Evolutionary conservation across 495 filamentous ascomycete genomes (phyloP).

Genomic region (Trichoderma gamsii): DNA sequence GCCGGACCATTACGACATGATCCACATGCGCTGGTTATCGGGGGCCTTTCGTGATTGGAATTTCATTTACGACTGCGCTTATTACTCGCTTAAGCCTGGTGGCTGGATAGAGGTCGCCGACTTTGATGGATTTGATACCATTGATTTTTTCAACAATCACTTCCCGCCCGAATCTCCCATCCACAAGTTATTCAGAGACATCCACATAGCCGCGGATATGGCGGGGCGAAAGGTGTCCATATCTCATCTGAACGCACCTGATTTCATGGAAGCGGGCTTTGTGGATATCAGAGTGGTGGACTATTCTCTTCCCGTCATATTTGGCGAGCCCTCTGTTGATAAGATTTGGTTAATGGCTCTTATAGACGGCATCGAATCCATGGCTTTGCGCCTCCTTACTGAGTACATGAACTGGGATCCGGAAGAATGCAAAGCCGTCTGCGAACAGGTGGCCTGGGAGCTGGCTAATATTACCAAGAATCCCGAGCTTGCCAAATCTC

Average conservation of each 20-base stretch:
- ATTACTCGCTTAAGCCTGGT: slow-evolving; percentile 53
- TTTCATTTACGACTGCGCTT: slow-evolving; percentile 54
- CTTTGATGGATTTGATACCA: slow-evolving; percentile 39
- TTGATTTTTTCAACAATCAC: slow-evolving; percentile 33
- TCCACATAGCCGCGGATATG: slow-evolving; percentile 36
- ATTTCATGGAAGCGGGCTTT: slow-evolving; percentile 54
- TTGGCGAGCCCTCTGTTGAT: slow-evolving; percentile 47
- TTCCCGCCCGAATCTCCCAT: slow-evolving; percentile 36
- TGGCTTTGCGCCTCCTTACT: slow-evolving; percentile 55
- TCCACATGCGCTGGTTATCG: slow-evolving; percentile 58
- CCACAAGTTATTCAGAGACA: slow-evolving; percentile 28
- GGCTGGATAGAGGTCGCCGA: slow-evolving; percentile 62
- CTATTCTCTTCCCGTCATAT: slow-evolving; percentile 55
- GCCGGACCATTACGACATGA: slow-evolving; percentile 54
- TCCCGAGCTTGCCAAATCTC: slow-evolving; percentile 33
- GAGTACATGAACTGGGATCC: slow-evolving; percentile 50
- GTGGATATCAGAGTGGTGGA: slow-evolving; percentile 50
- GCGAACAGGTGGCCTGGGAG: slow-evolving; percentile 48
- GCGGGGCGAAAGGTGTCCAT: slow-evolving; percentile 46
- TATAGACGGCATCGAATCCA: slow-evolving; percentile 61
- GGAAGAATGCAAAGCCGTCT: slow-evolving; percentile 49
- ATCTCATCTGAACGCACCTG: slow-evolving; percentile 46
- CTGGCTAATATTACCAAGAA: slow-evolving; percentile 43
- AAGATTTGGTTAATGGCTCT: slow-evolving; percentile 61
- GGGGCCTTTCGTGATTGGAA: slow-evolving; percentile 61